phyloP scores from a whole-genome alignment of 148 eudicot genomes.

The Bassia scoparia region DNA sequence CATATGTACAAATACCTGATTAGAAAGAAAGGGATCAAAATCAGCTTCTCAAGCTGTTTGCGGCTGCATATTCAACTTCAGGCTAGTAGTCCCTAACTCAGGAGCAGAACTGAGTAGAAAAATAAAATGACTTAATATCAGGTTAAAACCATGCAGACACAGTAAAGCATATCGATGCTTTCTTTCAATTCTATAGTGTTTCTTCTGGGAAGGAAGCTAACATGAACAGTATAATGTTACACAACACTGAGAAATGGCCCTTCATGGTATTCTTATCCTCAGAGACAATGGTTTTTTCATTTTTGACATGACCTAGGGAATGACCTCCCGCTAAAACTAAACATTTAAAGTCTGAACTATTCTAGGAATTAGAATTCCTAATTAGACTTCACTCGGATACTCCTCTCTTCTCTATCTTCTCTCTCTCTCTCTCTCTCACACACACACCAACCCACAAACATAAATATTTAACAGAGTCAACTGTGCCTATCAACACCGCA shows the following conservation, averaged over 20 bases:
- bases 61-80: constrained; percentile 69
- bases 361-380: neutral
- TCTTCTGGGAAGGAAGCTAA: neutral
- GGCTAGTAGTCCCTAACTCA: constrained; percentile 70
- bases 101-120: constrained; percentile 70
- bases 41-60: constrained; percentile 69
- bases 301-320: neutral
- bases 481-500: neutral
- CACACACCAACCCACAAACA: no score
- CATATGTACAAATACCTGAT: constrained; percentile 43
- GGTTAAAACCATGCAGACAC: neutral
- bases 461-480: neutral
- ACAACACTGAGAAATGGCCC: neutral
- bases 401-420: no score
- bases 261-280: neutral
- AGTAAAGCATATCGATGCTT: neutral
- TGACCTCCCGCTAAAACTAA: neutral
- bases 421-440: no score
- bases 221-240: neutral
- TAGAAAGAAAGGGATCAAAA: constrained; percentile 65
- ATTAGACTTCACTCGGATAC: no score
- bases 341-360: neutral
- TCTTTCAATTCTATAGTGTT: neutral
- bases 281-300: neutral
- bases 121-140: neutral